Evolutionary conservation across 2,329 filamentous ascomycete genomes (phyloP), one percentile per base, ranked within the genome.

Genomic region (Penicillium sp.): DNA sequence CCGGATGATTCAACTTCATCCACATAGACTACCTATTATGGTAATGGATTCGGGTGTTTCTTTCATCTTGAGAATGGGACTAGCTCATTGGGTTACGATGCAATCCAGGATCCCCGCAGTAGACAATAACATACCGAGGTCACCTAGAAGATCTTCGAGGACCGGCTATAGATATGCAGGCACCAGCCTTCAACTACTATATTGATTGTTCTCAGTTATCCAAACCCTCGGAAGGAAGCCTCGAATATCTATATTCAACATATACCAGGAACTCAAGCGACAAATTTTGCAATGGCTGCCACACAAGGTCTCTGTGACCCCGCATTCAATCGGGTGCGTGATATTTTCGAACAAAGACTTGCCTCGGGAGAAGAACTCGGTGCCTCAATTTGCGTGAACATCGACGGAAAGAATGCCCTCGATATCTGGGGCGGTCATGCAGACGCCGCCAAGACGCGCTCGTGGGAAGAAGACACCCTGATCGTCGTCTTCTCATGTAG

Each of bases 381-480:
- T 2, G 79, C 77, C n/a, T 78, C 76, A 0, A 66, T 82, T 21
- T 70, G 64, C 23, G 55, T 73, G 17, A 72, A 70, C 42, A 75
- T 81, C 42, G 80, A 81, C 56, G 78, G 78, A 7, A 80, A 80
- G 66, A 80, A 80, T 59, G 75, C 80, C 29, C 74, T 69, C 77
- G 71, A 75, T 71, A 49, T 73, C 70, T 33, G 75, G 82, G 41
- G 81, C 76, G 71, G 67, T 13, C 53, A 67, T 38, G 46, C 57
- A 23, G 60, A 68, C 23, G 49, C 52, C 23, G 47, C 48, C 10
- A 55, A 69, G 74, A 60, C 73, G 73, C 21, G 71, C 75, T 19
- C 71, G 62, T 59, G 78, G 78, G 10, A 71, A 65, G 27, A 71
- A 70, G 54, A 75, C 75, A 58, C 72, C 62, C 54, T 73, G 23